Base-by-base conservation (phyloP, 1,284 basidiomycete species). In the Ceratobasidium sp. region DNA sequence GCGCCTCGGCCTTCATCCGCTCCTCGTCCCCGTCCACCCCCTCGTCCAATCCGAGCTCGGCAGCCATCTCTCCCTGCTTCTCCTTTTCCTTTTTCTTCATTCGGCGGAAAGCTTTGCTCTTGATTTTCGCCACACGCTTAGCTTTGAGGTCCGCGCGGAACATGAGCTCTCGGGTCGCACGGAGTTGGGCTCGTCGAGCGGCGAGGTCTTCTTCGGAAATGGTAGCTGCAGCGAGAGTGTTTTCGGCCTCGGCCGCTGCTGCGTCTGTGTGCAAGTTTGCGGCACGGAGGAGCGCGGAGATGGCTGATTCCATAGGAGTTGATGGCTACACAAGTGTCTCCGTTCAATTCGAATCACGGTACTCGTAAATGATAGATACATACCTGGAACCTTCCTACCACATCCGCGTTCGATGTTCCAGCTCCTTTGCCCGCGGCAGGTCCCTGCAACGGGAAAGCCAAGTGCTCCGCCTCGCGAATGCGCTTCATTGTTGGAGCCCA, bases 81-180 rank as follows among this genome's bases (percentile, higher is more conserved):
- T 86, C 89, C 73, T 82, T 85, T 78, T 88, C 89, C 78, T 92
- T 93, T 77, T 93, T 85, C 75, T 89, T 88, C 55, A 98, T 85
- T 74, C 92, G 90, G 42, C 95, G 84, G 77, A 94, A 98, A 2
- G 93, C 88, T 79, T 96, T 98, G 78, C 89, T 92, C 83, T 99
- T 98, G 81, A 99, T 98, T 81, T 97, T 98, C 43, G 90, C 87
- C 8, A 97, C 84, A 12, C 96, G 87, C 76, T 92, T 93, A 10
- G 94, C 93, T 77, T 96, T 96, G 42, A 88, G 83, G 75, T 99
- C 96, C 0, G 93, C 94, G 3, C 96, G 88, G 82, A 97, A 98
- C 84, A 96, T 92, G 55, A 98, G 84, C 75, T 98, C 95, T 34
- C 96, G 88, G 86, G 94, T 94, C 75, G 88, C 86, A 17, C 92